Base-by-base conservation (phyloP, 306 rosid genomes). In the Quercus bicolor region DNA sequence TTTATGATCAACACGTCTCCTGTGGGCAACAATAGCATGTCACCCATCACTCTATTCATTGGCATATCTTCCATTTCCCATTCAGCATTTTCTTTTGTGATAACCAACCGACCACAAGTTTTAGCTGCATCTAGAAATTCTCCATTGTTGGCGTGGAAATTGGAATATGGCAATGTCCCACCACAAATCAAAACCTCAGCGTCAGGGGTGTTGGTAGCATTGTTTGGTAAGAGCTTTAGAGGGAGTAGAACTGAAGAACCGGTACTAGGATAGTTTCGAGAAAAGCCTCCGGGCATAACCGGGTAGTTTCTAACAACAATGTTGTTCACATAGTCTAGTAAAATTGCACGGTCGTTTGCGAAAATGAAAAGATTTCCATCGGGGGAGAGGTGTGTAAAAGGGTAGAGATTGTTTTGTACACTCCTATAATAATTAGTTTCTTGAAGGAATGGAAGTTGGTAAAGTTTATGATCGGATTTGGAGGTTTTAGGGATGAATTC, bases 51-150 rank as follows among this genome's bases (percentile, higher is more conserved):
- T 70, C 86, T 83, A 23, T 56, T 60, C 8, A 75, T 55, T 29
- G 86, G 86, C 86, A 83, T 83, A 54, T 75, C 70, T 77, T 83
- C 86, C 77, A 79, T 72, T 56, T 83, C 81, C 86, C 86, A 83
- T 12, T 31, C 71, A 0, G 83, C 78, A 3, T 52, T 76, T 52
- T 15, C 45, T 3, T 6, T 68, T 0, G 78, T 83, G 24, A 83
- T 75, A 9, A 23, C 33, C 12, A 83, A 15, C 13, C 83, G 56
- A 10, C 86, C 86, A 34, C 86, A 83, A 10, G 70, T 70, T 53
- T 54, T 75, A n/a, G 78, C 1, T 8, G 86, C 86, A 2, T 37
- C 65, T 21, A 79, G 31, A 28, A 19, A 83, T 4, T 33, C 43
- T 34, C 86, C 86, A 10, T 70, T 74, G 4, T n/a, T 20, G 20